Conservation (phyloP, 2,329 filamentous ascomycete genomes). For the Aureobasidium leucospermi region DNA sequence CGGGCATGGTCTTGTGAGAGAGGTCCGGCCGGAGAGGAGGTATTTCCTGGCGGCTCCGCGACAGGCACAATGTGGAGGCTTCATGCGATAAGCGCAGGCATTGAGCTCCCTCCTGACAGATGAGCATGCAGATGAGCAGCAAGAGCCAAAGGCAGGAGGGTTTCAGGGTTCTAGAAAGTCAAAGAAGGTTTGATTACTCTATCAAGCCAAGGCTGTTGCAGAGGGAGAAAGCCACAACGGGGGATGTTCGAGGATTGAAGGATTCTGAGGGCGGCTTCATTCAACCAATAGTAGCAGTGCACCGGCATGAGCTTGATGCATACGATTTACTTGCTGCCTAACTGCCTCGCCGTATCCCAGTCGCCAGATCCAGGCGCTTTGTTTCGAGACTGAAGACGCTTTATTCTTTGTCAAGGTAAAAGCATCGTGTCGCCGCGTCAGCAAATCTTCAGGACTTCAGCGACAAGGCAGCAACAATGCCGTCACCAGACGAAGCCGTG, state of each 20-base stretch:
- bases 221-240: neutral
- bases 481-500: conserved; percentile 12
- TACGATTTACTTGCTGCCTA: conserved; percentile 6
- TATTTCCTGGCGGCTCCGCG: no score
- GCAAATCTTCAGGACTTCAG: neutral
- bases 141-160: neutral
- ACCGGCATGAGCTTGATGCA: neutral
- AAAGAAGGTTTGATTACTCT: conserved; percentile 11
- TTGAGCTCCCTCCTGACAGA: no score
- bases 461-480: neutral
- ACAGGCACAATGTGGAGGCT: no score
- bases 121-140: neutral
- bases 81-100: no score
- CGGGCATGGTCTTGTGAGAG: no score
- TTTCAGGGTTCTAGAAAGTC: neutral
- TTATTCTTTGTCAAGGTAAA: neutral
- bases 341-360: conserved; percentile 3
- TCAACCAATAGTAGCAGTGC: neutral
- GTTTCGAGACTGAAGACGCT: neutral
- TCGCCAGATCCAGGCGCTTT: neutral
- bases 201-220: neutral
- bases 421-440: neutral
- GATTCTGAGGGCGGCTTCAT: neutral
- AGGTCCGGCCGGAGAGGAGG: no score
- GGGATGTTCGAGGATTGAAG: neutral